phyloP scores from a whole-genome alignment of 768 basidiomycete species.

The Strobilomyces confusus region DNA sequence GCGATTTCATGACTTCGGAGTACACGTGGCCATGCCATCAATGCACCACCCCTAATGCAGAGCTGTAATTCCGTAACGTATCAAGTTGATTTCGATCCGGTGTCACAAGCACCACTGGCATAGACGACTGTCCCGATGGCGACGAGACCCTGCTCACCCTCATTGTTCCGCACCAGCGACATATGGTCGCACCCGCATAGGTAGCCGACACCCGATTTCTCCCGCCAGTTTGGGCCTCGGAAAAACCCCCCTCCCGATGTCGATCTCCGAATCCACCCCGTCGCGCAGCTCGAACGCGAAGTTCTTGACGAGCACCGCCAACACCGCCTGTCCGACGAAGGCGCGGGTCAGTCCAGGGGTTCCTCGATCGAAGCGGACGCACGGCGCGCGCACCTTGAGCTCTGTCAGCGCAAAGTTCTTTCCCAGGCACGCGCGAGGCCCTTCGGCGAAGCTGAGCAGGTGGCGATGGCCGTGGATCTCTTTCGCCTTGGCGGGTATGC shows the following conservation, averaged over 20 bases:
- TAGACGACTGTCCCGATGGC: too few relatives aligned
- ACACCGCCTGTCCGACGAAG: slow-evolving; percentile 32
- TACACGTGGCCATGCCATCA: too few relatives aligned
- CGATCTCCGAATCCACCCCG: background rate
- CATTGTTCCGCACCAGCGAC: background rate
- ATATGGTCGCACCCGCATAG: background rate
- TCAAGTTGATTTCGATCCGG: too few relatives aligned
- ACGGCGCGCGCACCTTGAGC: slow-evolving; percentile 26
- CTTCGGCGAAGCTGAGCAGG: slow-evolving; percentile 47
- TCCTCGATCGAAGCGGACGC: background rate
- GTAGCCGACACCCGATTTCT: background rate
- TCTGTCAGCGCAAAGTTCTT: slow-evolving; percentile 42
- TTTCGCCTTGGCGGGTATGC: slow-evolving; percentile 27
- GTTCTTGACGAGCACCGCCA: slow-evolving; percentile 38
- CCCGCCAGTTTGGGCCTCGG: background rate
- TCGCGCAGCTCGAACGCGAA: slow-evolving; percentile 30
- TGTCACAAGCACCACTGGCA: too few relatives aligned
- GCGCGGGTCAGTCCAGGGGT: background rate
- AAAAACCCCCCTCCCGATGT: background rate
- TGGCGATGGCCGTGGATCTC: slow-evolving; percentile 47
- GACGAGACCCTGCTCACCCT: too few relatives aligned
- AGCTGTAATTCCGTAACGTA: too few relatives aligned
- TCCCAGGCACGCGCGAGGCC: slow-evolving; percentile 47
- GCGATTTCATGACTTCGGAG: too few relatives aligned
- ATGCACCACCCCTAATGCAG: too few relatives aligned